Evolutionary conservation across 2,329 filamentous ascomycete genomes (phyloP).

Genomic region (Diaporthe vaccinii): DNA sequence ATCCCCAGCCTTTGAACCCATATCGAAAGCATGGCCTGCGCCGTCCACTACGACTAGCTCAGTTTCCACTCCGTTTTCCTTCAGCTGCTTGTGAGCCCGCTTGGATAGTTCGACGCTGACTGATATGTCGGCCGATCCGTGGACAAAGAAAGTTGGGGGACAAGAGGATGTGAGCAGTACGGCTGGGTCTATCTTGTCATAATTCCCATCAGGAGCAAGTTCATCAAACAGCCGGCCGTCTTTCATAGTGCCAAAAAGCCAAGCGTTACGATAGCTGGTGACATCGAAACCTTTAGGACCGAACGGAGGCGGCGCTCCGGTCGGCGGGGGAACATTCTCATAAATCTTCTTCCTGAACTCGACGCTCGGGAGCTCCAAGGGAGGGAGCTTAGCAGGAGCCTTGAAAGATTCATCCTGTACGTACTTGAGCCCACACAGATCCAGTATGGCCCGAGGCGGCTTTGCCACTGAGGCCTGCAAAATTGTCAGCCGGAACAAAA

Average conservation of each 20-base stretch:
- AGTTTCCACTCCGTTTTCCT: background rate
- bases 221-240: background rate
- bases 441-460: background rate
- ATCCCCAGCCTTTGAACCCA: background rate
- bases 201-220: background rate
- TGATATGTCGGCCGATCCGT: background rate
- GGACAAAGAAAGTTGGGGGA: background rate
- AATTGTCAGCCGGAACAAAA: background rate
- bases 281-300: background rate
- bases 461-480: background rate
- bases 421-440: constrained; percentile 7
- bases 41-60: background rate
- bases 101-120: background rate
- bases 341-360: constrained; percentile 11
- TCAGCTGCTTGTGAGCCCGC: constrained; percentile 4
- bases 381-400: background rate
- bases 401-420: background rate
- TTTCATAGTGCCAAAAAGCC: constrained; percentile 1
- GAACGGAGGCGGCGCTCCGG: background rate
- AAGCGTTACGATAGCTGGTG: constrained; percentile 8
- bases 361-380: background rate
- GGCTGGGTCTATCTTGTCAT: constrained; percentile 1
- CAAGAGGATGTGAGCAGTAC: background rate
- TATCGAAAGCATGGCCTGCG: background rate
- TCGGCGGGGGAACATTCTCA: background rate